Base-by-base conservation (phyloP, 306 rosid genomes). In the Citrullus colocynthis region DNA sequence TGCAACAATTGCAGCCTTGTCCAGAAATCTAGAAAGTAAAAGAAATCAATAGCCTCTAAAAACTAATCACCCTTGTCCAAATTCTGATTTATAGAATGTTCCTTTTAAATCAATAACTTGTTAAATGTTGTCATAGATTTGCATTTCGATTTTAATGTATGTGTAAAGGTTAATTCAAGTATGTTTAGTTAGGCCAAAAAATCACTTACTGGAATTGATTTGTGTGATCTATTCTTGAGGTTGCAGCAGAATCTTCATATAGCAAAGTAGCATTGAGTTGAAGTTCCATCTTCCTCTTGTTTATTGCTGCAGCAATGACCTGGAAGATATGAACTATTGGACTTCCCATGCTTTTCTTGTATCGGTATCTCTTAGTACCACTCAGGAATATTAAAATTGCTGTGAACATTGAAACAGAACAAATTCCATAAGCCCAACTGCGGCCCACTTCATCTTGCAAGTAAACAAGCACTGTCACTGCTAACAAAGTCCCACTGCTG, bases 391-490 rank as follows among this genome's bases (percentile, higher is more conserved):
- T 42, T 56, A 82, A 11, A 62, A 92, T 88, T 76, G 93, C 88
- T 60, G 86, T 79, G 60, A 82, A 37, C 93, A 90, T 88, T 6
- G 90, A 81, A 79, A 88, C 84, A 56, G 91, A 88, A 79, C 98
- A 94, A 45, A 90, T 81, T 74, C 96, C 98, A 65, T 92, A 94
- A 2, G 91, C 98, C 92, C 85, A 89, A 64, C 90, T 92, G 41
- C 98, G 81, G 51, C 91, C 89, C 81, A 94, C 90, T 87, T 94
- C 87, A 28, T 92, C 98, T 81, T 94, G 97, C 24, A 94, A 59
- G 70, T 94, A 94, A 17, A 92, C 97, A 69, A 94, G 98, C 13
- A 94, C 86, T n/a, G 98, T 94, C 51, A 90, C 97, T 0, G 98
- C 98, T 75, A 81, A 80, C 67, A 94, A 86, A 74, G 96, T 86